Evolutionary conservation across 129 eudicot species (phyloP).

Genomic region (Tanacetum coccineum): DNA sequence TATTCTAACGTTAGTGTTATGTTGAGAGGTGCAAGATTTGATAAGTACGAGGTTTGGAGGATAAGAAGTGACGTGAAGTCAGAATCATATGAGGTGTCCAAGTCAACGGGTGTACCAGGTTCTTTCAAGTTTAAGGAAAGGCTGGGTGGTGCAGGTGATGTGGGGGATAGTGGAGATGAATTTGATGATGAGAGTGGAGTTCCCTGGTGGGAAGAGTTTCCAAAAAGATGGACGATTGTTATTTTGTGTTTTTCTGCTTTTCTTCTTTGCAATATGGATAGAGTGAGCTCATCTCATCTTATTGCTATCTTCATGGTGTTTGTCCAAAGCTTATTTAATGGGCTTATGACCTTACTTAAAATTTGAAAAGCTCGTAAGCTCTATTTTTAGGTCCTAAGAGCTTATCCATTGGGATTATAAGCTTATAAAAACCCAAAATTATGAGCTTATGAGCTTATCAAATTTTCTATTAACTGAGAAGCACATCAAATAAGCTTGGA

Average conservation of each 20-base stretch:
- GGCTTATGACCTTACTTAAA: too few relatives aligned
- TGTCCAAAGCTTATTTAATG: too few relatives aligned
- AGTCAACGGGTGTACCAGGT: slow-evolving; percentile 28
- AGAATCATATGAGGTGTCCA: slow-evolving; percentile 42
- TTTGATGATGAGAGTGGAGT: slow-evolving; percentile 9
- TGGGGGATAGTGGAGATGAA: slow-evolving; percentile 30
- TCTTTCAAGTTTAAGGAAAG: slow-evolving; percentile 38
- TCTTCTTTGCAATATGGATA: slow-evolving; percentile 91
- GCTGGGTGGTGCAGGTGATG: slow-evolving; percentile 20
- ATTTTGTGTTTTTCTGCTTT: slow-evolving; percentile 80
- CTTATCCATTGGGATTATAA: too few relatives aligned
- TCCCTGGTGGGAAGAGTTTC: slow-evolving; percentile 84
- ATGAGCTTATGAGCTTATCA: too few relatives aligned
- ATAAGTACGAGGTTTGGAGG: slow-evolving; percentile 34
- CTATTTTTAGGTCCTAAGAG: too few relatives aligned
- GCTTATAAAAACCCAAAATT: too few relatives aligned
- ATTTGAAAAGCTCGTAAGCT: too few relatives aligned
- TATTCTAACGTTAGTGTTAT: slow-evolving; percentile 15
- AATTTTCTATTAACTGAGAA: too few relatives aligned
- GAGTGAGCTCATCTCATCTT: slow-evolving; percentile 44
- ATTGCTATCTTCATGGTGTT: too few relatives aligned
- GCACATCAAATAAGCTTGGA: too few relatives aligned
- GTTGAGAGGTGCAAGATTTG: slow-evolving; percentile 16
- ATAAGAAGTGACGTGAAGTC: slow-evolving; percentile 60
- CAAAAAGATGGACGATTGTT: slow-evolving; percentile 86